Base-by-base conservation (phyloP, 495 filamentous ascomycete genomes). In the Penicillium cosmopolitanum region DNA sequence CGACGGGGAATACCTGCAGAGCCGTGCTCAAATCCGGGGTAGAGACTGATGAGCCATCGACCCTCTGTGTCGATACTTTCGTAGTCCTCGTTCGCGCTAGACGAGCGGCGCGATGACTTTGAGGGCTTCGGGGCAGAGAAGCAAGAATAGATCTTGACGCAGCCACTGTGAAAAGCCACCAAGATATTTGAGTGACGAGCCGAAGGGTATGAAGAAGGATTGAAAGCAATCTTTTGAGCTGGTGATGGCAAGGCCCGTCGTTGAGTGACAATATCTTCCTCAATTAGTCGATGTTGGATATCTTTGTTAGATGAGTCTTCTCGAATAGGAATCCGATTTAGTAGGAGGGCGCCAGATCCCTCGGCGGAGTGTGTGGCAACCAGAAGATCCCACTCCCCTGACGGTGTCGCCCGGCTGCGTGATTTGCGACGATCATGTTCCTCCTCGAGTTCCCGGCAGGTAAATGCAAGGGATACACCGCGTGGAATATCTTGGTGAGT, bases 191-290 rank as follows among this genome's bases (percentile, higher is more conserved):
- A 80, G 62, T 87, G 84, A 18, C 83, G 79, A 9, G 69, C 62
- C 73, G 88, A 68, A 65, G 89, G 69, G 73, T 80, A 79, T 67
- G 80, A 42, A 0, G 84, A 82, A 9, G 90, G 85, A 66, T 91
- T 95, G 74, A 96, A 96, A 1, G 84, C 75, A 53, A 96, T 84
- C 10, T 75, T 82, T 51, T 80, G 81, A 8, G 89, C 85, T 1
- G 88, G 88, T 11, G 84, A 79, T 0, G 86, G 80, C 13, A 96
- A 74, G 64, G 84, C 83, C 48, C 87, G 81, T 11, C 79, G 84
- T 67, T 87, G 87, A 3, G 88, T 83, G 46, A 84, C 75, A 28
- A 84, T 71, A 13, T 77, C 80, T 55, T 78, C 67, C 23, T 78
- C 66, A 4, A 70, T 53, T 11, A 84, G 54, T 9, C 66, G 62